Percentiles rank a stretch among this genome's conserved stretches.
Evolutionary conservation across 768 basidiomycete genomes (phyloP).

Genomic region (Podaxis mareebaensis): DNA sequence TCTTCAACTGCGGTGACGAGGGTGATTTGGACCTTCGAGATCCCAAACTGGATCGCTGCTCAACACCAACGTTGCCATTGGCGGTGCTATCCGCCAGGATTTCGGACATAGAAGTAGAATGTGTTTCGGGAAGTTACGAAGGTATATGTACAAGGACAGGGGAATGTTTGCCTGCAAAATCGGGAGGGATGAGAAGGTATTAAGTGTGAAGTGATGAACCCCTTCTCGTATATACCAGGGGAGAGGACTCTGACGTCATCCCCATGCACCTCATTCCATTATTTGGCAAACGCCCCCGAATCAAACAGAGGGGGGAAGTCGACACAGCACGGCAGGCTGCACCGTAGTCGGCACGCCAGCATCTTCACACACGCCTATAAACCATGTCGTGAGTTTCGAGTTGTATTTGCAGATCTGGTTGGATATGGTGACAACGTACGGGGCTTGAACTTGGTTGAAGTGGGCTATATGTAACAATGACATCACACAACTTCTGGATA

Average conservation of each 20-base stretch:
- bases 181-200: background rate
- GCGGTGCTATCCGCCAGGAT: background rate
- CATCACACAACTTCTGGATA: background rate
- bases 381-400: background rate
- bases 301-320: background rate
- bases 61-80: background rate
- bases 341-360: too few relatives aligned
- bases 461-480: background rate
- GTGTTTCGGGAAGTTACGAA: background rate
- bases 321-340: too few relatives aligned
- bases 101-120: background rate
- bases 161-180: background rate
- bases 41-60: background rate
- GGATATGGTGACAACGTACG: too few relatives aligned
- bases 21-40: background rate
- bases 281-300: background rate
- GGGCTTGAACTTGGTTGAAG: background rate
- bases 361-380: background rate
- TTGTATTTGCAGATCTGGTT: too few relatives aligned
- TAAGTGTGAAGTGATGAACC: background rate
- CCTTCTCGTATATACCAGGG: background rate
- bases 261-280: background rate
- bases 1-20: constrained; percentile 8
- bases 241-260: constrained; percentile 5
- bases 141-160: background rate